Conservation (phyloP, 495 filamentous ascomycete genomes). For the Ascodesmis nigricans region DNA sequence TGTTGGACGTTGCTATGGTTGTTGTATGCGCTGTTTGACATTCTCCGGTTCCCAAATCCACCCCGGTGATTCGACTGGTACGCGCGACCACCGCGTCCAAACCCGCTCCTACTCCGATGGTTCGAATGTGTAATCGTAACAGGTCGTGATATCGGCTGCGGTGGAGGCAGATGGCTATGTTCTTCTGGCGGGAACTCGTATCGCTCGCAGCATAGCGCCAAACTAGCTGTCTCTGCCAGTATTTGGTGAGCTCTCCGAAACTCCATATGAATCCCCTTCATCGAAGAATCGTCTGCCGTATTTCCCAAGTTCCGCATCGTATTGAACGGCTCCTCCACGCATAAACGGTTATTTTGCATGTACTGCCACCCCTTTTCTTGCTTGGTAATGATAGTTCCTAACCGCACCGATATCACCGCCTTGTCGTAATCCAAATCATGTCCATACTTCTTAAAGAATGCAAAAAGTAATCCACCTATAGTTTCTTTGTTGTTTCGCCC, state of each 20-base stretch:
- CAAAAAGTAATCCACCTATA: constrained; percentile 62
- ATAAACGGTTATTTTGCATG: constrained; percentile 55
- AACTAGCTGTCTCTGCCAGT: constrained; percentile 42
- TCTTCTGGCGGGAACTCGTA: constrained; percentile 73
- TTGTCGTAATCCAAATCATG: constrained; percentile 82
- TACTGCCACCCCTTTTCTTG: constrained; percentile 65
- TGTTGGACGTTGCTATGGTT: constrained; percentile 26
- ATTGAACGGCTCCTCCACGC: constrained; percentile 95
- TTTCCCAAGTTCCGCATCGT: constrained; percentile 82
- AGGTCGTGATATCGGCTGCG: constrained; percentile 36
- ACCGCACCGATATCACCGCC: constrained; percentile 64
- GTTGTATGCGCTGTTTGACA: constrained; percentile 29
- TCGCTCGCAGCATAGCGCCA: constrained; percentile 61
- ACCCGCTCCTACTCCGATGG: constrained; percentile 25
- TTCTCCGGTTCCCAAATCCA: constrained; percentile 32
- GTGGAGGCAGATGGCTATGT: constrained; percentile 53
- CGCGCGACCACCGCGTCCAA: constrained; percentile 23
- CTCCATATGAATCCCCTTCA: constrained; percentile 73
- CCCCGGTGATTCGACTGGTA: constrained; percentile 29
- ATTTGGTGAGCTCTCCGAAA: constrained; percentile 69
- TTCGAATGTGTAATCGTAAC: constrained; percentile 31
- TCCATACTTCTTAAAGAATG: constrained; percentile 86
- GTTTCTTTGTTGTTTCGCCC: constrained; percentile 65
- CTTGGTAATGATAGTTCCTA: constrained; percentile 63
- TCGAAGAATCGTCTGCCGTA: constrained; percentile 84